Evolutionary conservation across 2,329 filamentous ascomycete species (phyloP).

Genomic region (Blumeria graminis): DNA sequence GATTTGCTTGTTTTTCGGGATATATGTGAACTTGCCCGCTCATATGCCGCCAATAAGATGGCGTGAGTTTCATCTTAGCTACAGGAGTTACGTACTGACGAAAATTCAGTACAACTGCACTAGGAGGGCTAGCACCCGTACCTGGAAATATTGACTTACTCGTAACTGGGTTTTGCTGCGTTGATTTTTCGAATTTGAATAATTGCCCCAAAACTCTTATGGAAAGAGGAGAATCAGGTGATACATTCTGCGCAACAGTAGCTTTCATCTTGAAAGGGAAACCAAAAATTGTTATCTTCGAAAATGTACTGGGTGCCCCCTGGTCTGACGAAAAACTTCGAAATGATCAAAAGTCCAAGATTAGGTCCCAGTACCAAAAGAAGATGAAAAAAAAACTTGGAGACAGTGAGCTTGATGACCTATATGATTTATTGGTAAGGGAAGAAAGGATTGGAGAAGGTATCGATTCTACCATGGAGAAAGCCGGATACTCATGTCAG

Average conservation of each 20-base stretch:
- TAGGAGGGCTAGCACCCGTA: slow-evolving; percentile 32
- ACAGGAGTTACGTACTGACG: slow-evolving; percentile 1
- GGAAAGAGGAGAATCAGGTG: slow-evolving; percentile 35
- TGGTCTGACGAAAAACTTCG: slow-evolving; percentile 23
- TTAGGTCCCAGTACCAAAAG: background rate
- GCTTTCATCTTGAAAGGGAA: slow-evolving; percentile 27
- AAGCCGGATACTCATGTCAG: slow-evolving; percentile 28
- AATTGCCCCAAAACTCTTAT: slow-evolving; percentile 25
- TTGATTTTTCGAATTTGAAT: slow-evolving; percentile 49
- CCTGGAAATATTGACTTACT: slow-evolving; percentile 37
- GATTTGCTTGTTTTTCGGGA: slow-evolving; percentile 31
- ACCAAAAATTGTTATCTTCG: slow-evolving; percentile 42
- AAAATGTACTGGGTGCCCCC: slow-evolving; percentile 40
- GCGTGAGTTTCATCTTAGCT: slow-evolving; percentile 4
- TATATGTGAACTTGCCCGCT: slow-evolving; percentile 24
- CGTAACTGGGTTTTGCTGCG: slow-evolving; percentile 50
- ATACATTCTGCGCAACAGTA: slow-evolving; percentile 39
- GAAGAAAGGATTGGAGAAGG: background rate
- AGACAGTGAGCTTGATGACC: background rate
- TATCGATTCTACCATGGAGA: slow-evolving; percentile 6
- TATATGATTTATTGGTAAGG: background rate
- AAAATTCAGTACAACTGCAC: slow-evolving; percentile 33
- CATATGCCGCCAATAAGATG: background rate
- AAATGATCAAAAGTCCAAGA: slow-evolving; percentile 2
- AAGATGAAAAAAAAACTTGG: background rate